Evolutionary conservation across 2,329 filamentous ascomycete genomes (phyloP), one percentile per base, ranked within the genome.

Genomic region (Alternaria sp.): DNA sequence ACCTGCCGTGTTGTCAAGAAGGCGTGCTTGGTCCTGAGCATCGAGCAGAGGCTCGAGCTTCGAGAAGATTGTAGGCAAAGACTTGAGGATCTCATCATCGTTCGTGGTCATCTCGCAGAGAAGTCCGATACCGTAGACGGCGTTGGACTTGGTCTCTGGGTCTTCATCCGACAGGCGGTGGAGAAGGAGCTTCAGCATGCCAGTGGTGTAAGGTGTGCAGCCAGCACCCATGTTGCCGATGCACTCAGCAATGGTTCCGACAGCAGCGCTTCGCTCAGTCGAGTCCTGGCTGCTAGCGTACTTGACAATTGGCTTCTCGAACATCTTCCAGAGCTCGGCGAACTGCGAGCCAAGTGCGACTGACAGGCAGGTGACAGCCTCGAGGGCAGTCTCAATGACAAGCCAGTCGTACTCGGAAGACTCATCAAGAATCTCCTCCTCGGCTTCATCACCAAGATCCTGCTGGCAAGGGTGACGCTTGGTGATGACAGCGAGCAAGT

Each of bases 401-500:
- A 97, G 87, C 95, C 95, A 98, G 83, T 98, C 95, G 74, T 97
- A 97, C 82, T 99, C 95, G 3, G 94, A 97, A 30, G 91, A 91
- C 77, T 93, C 94, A 51, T 88, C 84, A 12, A 85, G 78, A 55
- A 83, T 83, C 50, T 91, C 88, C 57, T 91, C 88, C 10, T 89
- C 84, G n/a, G 89, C 89, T 64, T 90, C 87, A 70, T 94, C 93
- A 57, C 91, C 92, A 22, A 96, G 87, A 75, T 97, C 94, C 74
- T 94, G 88, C 81, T 99, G 95, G 84, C 93, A 97, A 58, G 92
- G 90, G 82, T 99, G 95, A 64, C 92, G 90, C 81, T 94, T 94
- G 65, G 90, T 94, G 74, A 98, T 90, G 75, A 98, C 89, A 51
- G 91, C 85, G 62, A 89, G 85, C 58, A 97, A 81, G 60, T 92